Evolutionary conservation across 2,329 filamentous ascomycete genomes (phyloP).

Genomic region (Pestalotiopsis sp.): DNA sequence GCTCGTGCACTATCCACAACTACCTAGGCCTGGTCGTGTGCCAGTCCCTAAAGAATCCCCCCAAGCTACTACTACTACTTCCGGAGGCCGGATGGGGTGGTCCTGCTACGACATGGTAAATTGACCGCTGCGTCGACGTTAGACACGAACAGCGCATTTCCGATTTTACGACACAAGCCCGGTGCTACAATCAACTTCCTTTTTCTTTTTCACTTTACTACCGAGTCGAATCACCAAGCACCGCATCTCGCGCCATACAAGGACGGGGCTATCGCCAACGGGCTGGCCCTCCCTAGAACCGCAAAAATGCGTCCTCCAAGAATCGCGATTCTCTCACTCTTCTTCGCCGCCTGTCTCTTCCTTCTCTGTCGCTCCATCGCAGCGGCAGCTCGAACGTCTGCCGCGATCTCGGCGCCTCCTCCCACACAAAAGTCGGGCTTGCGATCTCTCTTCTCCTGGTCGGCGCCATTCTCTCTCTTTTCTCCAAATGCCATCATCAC

Average conservation of each 20-base stretch:
- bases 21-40: neutral
- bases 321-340: constrained; percentile 56
- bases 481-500: constrained; percentile 95
- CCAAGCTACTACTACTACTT: neutral
- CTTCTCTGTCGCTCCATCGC: constrained; percentile 56
- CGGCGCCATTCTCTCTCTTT: constrained; percentile 82
- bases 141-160: neutral
- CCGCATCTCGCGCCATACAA: neutral
- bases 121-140: constrained; percentile 3
- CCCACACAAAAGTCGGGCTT: constrained; percentile 46
- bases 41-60: neutral
- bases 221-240: neutral
- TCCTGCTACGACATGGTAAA: constrained; percentile 3
- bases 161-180: neutral
- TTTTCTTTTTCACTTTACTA: neutral
- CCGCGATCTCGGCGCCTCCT: constrained; percentile 26
- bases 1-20: neutral
- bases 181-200: neutral
- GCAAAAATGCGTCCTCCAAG: constrained; percentile 56
- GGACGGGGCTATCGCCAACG: neutral
- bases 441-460: constrained; percentile 68
- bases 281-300: constrained; percentile 2
- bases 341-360: constrained; percentile 56
- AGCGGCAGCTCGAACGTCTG: constrained; percentile 35
- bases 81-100: constrained; percentile 2